Conservation (phyloP, 2,329 filamentous ascomycete species). For the Penicillium italicum region DNA sequence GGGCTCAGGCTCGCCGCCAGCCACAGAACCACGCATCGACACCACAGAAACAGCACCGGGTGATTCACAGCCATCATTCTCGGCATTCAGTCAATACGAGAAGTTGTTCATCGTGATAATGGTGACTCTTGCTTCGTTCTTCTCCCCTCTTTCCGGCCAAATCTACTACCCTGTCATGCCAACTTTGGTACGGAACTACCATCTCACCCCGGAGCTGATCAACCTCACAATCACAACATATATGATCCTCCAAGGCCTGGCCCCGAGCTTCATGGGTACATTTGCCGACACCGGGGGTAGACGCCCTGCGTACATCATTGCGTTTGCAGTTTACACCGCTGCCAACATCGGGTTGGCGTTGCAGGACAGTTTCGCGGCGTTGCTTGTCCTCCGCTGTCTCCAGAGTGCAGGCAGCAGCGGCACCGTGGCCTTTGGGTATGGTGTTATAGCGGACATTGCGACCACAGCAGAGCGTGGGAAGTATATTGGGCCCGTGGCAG, state of each 20-base stretch:
- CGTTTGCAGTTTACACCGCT: conserved; percentile 28
- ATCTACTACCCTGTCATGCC: conserved; percentile 31
- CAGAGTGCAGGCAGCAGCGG: conserved; percentile 30
- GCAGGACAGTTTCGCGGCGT: conserved; percentile 27
- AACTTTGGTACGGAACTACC: conserved; percentile 21
- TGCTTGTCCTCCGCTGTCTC: conserved; percentile 31
- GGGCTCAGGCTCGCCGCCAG: neutral
- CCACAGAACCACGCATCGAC: conserved; percentile 1
- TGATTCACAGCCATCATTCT: conserved; percentile 17
- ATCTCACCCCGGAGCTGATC: conserved; percentile 21
- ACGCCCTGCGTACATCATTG: conserved; percentile 29
- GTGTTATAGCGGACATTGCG: conserved; percentile 33
- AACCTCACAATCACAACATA: conserved; percentile 33
- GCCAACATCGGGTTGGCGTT: conserved; percentile 34
- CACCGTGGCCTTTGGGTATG: conserved; percentile 30
- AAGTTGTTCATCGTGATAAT: conserved; percentile 39
- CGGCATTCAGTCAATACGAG: conserved; percentile 30
- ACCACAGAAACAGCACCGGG: neutral
- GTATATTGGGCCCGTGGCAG: conserved; percentile 29
- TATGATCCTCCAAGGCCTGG: conserved; percentile 29
- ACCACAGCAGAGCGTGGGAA: conserved; percentile 30
- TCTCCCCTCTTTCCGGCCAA: conserved; percentile 41
- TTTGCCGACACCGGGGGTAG: conserved; percentile 33
- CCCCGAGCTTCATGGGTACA: conserved; percentile 30
- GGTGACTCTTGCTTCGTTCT: conserved; percentile 41